Evolutionary conservation across 495 filamentous ascomycete species (phyloP), one percentile per base, ranked within the genome.

Genomic region (Hypoxylon fuscum): DNA sequence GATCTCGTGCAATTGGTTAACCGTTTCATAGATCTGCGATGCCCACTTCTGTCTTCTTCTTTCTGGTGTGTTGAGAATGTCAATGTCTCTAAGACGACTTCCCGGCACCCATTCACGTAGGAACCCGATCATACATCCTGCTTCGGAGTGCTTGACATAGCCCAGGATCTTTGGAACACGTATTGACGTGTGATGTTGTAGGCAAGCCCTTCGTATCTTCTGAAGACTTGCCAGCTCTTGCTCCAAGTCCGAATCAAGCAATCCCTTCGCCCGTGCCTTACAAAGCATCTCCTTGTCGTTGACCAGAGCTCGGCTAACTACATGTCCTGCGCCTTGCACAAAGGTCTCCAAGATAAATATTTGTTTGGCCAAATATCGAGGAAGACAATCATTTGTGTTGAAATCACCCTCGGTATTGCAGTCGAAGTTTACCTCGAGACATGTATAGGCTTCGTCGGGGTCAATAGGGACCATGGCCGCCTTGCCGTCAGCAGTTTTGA

Each of bases 1-100:
- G 55, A 55, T 64, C 40, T 59, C 63, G 66, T 74, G 69, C 25
- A 74, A 40, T 31, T 59, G 35, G 8, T 59, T 23, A 47, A 74
- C 51, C 11, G 56, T 61, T 41, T 71, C 50, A 31, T 42, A 44
- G 48, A 69, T 63, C 46, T 73, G 68, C 35, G 29, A 29, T 21
- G 52, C 37, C 71, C 71, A 73, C 55, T 70, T 69, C 17, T 60
- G 51, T 22, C 55, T 15, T 35, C 37, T 49, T 22, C 32, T 35
- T 35, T 15, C 40, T 18, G 10, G 21, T n/a, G 48, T 25, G 18
- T 27, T 40, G 22, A 20, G 37, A 45, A 47, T 20, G 42, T 29
- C 41, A 25, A 49, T 57, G 49, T 53, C 23, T 40, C 35, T 37
- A 14, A 53, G 49, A 52, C 54, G 11, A 25, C 2, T 14, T 60